A percentile compares a stretch with the other conserved stretches of the same genome.
phyloP scores from a whole-genome alignment of 352 stramenopile genomes.

The Globisporangium polare region DNA sequence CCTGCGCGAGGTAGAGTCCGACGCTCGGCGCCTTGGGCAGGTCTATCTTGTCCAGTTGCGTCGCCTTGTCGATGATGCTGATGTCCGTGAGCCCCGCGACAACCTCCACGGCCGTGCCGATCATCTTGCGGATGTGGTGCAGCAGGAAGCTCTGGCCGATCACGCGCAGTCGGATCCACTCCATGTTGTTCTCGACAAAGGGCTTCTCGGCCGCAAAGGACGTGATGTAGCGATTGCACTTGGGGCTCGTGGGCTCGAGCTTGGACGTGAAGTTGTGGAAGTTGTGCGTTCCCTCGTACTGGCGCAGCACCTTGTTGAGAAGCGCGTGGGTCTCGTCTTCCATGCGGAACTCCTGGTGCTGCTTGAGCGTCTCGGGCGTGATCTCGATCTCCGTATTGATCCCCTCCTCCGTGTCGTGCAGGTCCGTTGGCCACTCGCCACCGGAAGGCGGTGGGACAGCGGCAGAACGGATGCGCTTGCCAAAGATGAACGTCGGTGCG shows the following conservation, averaged over 20 bases:
- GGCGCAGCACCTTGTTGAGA: slow-evolving; percentile 51
- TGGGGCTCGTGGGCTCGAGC: slow-evolving; percentile 73
- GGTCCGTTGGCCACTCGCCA: slow-evolving; percentile 26
- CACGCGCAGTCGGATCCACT: slow-evolving; percentile 95
- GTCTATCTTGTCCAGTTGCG: slow-evolving; percentile 80
- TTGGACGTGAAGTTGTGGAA: slow-evolving; percentile 98
- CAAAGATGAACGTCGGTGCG: slow-evolving; percentile 87
- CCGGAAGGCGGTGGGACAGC: background rate
- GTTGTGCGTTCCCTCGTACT: slow-evolving; percentile 89
- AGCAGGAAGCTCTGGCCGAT: slow-evolving; percentile 96
- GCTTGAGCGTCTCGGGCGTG: slow-evolving; percentile 51
- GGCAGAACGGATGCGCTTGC: slow-evolving; percentile 17
- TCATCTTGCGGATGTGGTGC: slow-evolving; percentile 99
- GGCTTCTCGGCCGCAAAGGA: slow-evolving; percentile 79
- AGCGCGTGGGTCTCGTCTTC: slow-evolving; percentile 39
- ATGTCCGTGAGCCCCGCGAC: slow-evolving; percentile 51
- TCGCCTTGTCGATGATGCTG: slow-evolving; percentile 52
- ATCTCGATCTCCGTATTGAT: slow-evolving; percentile 42
- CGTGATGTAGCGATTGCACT: slow-evolving; percentile 91
- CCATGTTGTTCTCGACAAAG: slow-evolving; percentile 86
- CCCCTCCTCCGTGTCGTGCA: slow-evolving; percentile 41
- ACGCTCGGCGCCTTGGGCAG: slow-evolving; percentile 83
- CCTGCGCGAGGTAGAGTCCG: slow-evolving; percentile 81
- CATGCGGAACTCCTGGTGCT: slow-evolving; percentile 75
- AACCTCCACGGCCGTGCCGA: slow-evolving; percentile 79